Evolutionary conservation across 2,329 filamentous ascomycete species (phyloP).

Genomic region (Phyllosticta citribraziliensis): DNA sequence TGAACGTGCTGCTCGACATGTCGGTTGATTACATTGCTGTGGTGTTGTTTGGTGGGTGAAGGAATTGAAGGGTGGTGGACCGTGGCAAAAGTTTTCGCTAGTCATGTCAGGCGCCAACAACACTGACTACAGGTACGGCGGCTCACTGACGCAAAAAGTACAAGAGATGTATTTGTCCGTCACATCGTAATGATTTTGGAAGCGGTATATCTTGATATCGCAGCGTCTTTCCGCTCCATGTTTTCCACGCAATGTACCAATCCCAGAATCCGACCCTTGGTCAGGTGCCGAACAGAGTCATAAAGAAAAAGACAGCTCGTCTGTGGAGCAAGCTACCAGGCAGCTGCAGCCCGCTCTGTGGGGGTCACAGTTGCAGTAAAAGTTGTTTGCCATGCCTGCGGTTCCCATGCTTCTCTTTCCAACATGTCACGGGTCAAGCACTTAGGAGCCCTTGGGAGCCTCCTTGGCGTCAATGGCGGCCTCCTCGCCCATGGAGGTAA

Average conservation of each 20-base stretch:
- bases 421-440: neutral
- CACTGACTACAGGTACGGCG: neutral
- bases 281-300: conserved; percentile 6
- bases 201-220: conserved; percentile 10
- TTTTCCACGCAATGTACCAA: conserved; percentile 9
- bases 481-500: conserved; percentile 95
- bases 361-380: neutral
- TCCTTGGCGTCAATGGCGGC: conserved; percentile 88
- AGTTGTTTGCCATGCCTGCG: neutral
- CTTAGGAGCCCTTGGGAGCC: conserved; percentile 46
- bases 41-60: neutral
- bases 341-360: conserved; percentile 1
- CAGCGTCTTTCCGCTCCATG: conserved; percentile 7
- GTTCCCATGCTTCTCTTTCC: conserved; percentile 5
- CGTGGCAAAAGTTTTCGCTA: conserved; percentile 6
- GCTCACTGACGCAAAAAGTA: neutral
- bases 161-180: conserved; percentile 10
- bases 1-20: conserved; percentile 10
- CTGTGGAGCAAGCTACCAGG: neutral
- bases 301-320: conserved; percentile 3
- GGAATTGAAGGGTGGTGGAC: neutral
- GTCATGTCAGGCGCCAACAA: neutral
- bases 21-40: neutral
- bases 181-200: conserved; percentile 11
- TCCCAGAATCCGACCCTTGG: neutral